A percentile compares a stretch with the other conserved stretches of the same genome.
Conservation (phyloP, 23 red algal species). For the Gracilaria vermiculophylla region DNA sequence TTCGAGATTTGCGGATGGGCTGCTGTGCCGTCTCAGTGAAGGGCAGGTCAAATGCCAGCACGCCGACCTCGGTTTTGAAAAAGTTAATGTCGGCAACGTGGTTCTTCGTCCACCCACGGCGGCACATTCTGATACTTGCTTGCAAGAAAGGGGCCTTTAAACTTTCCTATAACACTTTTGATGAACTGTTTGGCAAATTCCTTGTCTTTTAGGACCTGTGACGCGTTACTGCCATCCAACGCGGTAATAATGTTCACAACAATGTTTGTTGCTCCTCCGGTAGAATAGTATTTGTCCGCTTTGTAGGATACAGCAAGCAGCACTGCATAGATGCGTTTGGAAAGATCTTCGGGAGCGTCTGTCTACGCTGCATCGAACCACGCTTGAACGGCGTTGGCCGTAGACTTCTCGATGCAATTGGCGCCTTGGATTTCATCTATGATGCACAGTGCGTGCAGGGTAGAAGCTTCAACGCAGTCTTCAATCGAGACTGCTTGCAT, state of each 20-base stretch:
- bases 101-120: background rate
- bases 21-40: background rate
- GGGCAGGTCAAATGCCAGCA: background rate
- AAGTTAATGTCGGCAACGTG: background rate
- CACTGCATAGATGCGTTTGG: conserved; percentile 12
- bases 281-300: background rate
- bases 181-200: background rate
- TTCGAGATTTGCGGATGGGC: background rate
- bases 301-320: background rate
- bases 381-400: background rate
- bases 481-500: background rate
- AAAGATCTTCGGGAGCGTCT: conserved; percentile 3
- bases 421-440: conserved; percentile 15
- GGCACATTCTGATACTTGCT: background rate
- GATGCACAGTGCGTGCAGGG: conserved; percentile 19
- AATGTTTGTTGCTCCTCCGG: conserved; percentile 12
- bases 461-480: background rate
- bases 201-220: conserved; percentile 6
- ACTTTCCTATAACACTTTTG: background rate
- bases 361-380: conserved; percentile 6
- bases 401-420: background rate
- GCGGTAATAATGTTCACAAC: conserved; percentile 14
- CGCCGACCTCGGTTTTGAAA: background rate
- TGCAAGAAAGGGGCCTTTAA: background rate
- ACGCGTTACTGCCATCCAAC: conserved; percentile 29